Conservation (phyloP, 352 stramenopile genomes). For the Phytophthora europaea region DNA sequence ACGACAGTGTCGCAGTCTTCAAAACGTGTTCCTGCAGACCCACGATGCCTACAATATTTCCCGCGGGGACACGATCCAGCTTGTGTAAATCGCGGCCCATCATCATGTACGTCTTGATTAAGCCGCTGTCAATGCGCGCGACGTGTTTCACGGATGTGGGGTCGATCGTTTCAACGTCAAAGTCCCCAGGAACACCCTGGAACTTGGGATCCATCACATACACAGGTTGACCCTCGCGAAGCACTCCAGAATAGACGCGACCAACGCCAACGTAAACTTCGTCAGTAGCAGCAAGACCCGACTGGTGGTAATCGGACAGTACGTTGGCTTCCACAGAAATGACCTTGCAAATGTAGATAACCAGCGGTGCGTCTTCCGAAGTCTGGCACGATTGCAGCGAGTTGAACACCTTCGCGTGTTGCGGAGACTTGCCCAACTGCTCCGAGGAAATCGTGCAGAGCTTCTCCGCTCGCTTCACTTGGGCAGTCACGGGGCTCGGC, state of each 20-base stretch:
- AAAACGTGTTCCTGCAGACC: slow-evolving; percentile 90
- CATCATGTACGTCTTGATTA: slow-evolving; percentile 92
- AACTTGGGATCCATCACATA: slow-evolving; percentile 94
- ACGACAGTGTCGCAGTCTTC: slow-evolving; percentile 92
- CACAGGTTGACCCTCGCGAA: slow-evolving; percentile 66
- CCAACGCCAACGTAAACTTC: slow-evolving; percentile 94
- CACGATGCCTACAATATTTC: slow-evolving; percentile 92
- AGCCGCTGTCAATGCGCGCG: slow-evolving; percentile 50
- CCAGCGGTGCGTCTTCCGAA: slow-evolving; percentile 66
- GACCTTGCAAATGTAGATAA: slow-evolving; percentile 95
- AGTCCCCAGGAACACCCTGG: slow-evolving; percentile 57
- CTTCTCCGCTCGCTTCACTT: slow-evolving; percentile 76
- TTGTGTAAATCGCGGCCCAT: slow-evolving; percentile 92
- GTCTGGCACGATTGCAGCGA: slow-evolving; percentile 72
- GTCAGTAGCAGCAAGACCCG: slow-evolving; percentile 55
- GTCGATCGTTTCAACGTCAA: slow-evolving; percentile 44
- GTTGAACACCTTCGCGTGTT: slow-evolving; percentile 53
- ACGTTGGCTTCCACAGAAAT: slow-evolving; percentile 89
- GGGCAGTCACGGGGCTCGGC: slow-evolving; percentile 78
- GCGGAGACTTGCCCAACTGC: slow-evolving; percentile 39
- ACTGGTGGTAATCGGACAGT: slow-evolving; percentile 78
- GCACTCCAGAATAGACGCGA: slow-evolving; percentile 91
- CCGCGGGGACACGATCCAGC: slow-evolving; percentile 81
- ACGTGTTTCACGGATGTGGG: slow-evolving; percentile 61
- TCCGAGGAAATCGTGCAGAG: slow-evolving; percentile 62